phyloP scores from a whole-genome alignment of 75 land plant species.

The Picea sitchensis region DNA sequence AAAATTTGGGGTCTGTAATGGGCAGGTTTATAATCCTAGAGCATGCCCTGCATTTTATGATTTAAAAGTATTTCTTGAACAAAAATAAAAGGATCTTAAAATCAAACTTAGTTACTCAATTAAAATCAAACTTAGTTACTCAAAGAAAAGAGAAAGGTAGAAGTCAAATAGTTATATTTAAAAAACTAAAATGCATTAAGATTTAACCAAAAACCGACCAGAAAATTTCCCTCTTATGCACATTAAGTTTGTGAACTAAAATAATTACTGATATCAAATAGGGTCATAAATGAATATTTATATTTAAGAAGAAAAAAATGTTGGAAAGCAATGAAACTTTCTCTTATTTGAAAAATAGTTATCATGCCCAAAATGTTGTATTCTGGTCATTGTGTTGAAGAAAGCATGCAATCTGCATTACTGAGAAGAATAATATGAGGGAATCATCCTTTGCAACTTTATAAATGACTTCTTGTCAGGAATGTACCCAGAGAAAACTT shows the following conservation, averaged over 20 bases:
- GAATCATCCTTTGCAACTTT: too few species aligned
- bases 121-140: too few species aligned
- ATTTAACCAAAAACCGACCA: background rate
- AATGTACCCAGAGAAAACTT: too few species aligned
- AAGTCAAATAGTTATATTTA: background rate
- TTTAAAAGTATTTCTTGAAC: too few species aligned
- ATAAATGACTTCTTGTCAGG: too few species aligned
- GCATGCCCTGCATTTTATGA: too few species aligned
- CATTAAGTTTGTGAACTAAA: background rate
- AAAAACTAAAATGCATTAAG: background rate
- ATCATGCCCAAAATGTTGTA: background rate
- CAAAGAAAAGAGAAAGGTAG: background rate
- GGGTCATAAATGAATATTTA: background rate
- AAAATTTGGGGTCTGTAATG: too few species aligned
- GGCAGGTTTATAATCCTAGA: too few species aligned
- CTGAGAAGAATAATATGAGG: background rate
- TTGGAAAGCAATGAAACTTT: background rate
- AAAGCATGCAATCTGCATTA: background rate
- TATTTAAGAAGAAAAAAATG: background rate
- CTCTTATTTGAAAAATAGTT: background rate
- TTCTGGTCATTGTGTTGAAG: background rate
- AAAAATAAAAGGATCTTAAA: too few species aligned
- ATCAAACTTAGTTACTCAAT: too few species aligned
- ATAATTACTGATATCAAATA: background rate
- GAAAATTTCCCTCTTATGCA: background rate